Evolutionary conservation across 257 asterid species (phyloP), one percentile per base, ranked within the genome.

Genomic region (Cynanchum wilfordii): DNA sequence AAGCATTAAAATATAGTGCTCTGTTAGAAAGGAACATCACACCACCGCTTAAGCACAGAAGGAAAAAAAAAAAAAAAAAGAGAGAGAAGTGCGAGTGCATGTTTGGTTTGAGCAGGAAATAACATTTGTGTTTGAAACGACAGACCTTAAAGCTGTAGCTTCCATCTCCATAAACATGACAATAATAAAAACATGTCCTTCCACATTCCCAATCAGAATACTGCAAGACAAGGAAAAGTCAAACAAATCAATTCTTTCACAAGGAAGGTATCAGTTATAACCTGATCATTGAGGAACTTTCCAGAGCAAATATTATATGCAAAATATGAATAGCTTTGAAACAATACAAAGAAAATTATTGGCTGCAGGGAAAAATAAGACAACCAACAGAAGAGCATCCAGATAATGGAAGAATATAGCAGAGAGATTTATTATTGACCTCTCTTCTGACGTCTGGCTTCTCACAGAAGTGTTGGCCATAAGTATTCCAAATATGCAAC

Each of bases 61-160:
- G 1, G 2, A 30, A 30, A 30, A 30, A 1, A 30, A 30, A 1
- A 2, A n/a, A n/a, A n/a, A n/a, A n/a, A n/a, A n/a, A n/a, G n/a
- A n/a, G n/a, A n/a, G n/a, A 60, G 5, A 6, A 29, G 66, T 29
- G 42, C 33, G 2, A 30, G 29, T 12, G 44, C 9, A 25, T 29
- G 45, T 7, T 29, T 60, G 11, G 67, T 7, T 60, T 60, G 11
- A 12, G 4, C 58, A 57, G 30, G 54, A 52, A 76, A 65, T 7
- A 13, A 8, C 71, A 71, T 10, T n/a, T 33, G 30, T 77, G 19
- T 22, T 59, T 33, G 1, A 11, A 12, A 36, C 45, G 24, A 78
- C 92, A 73, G 76, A 90, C 98, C 97, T 88, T 84, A 70, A 92
- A 86, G 80, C 69, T 49, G 73, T 77, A 83, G 69, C 87, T 84